phyloP scores from a whole-genome alignment of 768 basidiomycete species.

The Boletus rex-veris region DNA sequence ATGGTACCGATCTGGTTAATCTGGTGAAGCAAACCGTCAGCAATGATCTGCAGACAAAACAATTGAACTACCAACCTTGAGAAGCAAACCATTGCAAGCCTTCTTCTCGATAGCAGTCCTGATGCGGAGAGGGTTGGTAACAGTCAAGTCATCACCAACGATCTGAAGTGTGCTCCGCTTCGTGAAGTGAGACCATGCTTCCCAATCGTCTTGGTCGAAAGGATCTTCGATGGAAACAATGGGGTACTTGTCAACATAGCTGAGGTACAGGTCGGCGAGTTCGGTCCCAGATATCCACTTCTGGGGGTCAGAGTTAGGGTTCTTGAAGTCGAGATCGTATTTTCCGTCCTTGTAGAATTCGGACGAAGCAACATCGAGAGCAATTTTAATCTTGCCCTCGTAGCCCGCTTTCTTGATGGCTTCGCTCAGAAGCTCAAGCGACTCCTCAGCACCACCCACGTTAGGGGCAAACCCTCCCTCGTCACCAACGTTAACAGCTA shows the following conservation, averaged over 20 bases:
- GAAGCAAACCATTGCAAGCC: conserved; percentile 96
- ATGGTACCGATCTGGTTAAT: conserved; percentile 99
- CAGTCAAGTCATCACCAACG: conserved; percentile 95
- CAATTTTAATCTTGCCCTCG: conserved; percentile 98
- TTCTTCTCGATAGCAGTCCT: conserved; percentile 99
- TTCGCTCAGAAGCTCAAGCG: conserved; percentile 90
- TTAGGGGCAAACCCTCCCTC: conserved; percentile 99
- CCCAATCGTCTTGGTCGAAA: conserved; percentile 99
- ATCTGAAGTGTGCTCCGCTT: conserved; percentile 77
- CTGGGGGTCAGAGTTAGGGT: conserved; percentile 96
- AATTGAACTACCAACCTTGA: conserved; percentile 58
- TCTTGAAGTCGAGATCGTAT: conserved; percentile 99
- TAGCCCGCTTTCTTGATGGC: conserved; percentile 99
- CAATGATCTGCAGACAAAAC: neutral
- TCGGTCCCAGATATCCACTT: conserved; percentile 93
- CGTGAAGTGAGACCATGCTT: conserved; percentile 94
- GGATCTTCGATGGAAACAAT: conserved; percentile 97
- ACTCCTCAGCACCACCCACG: conserved; percentile 95
- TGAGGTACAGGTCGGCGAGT: conserved; percentile 89
- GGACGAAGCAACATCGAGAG: conserved; percentile 96
- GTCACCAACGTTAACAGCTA: conserved; percentile 98
- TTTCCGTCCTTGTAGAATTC: conserved; percentile 99
- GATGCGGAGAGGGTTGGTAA: conserved; percentile 96
- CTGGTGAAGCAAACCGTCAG: conserved; percentile 28
- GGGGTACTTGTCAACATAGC: conserved; percentile 88